Conservation (phyloP, 2,329 filamentous ascomycete species). For the Aspergillus sp. region DNA sequence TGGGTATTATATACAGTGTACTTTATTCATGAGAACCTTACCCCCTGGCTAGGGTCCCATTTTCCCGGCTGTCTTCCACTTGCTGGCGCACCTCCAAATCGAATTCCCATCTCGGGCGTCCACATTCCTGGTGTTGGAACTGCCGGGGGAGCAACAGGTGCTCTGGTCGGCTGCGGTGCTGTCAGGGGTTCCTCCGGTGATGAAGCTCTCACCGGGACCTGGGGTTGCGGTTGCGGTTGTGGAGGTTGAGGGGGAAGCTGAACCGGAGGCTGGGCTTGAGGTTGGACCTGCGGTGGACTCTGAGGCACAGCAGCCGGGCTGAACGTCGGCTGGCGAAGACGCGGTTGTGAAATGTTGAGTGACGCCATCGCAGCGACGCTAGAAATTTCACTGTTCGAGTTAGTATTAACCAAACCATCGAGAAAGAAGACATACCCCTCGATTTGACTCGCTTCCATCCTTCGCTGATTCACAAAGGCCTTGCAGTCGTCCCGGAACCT, state of each 20-base stretch:
- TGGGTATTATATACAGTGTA: slow-evolving; percentile 1
- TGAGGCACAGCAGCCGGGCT: slow-evolving; percentile 1
- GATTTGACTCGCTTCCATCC: slow-evolving; percentile 72
- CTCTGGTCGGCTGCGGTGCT: slow-evolving; percentile 44
- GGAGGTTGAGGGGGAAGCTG: slow-evolving; percentile 5
- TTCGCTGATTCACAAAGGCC: slow-evolving; percentile 73
- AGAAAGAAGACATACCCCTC: slow-evolving; percentile 58
- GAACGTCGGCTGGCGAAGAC: slow-evolving; percentile 13
- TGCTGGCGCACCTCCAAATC: slow-evolving; percentile 55
- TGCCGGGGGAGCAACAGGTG: slow-evolving; percentile 47
- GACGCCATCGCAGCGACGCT: slow-evolving; percentile 53
- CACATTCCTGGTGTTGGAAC: slow-evolving; percentile 58
- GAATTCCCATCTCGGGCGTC: slow-evolving; percentile 76
- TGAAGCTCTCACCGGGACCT: slow-evolving; percentile 6
- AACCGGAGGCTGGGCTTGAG: slow-evolving; percentile 2
- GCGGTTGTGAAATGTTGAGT: slow-evolving; percentile 43
- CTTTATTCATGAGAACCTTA: slow-evolving; percentile 47
- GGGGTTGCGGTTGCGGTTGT: slow-evolving; percentile 37
- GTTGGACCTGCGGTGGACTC: slow-evolving; percentile 17
- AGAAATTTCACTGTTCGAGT: slow-evolving; percentile 47
- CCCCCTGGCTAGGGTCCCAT: slow-evolving; percentile 58
- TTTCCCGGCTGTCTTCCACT: slow-evolving; percentile 33
- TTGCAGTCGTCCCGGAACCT: slow-evolving; percentile 77
- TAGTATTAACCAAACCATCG: background rate
- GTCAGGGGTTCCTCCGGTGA: slow-evolving; percentile 35